Conservation (phyloP, 1,139 yeast genomes). For the Blastobotrys proliferans region DNA sequence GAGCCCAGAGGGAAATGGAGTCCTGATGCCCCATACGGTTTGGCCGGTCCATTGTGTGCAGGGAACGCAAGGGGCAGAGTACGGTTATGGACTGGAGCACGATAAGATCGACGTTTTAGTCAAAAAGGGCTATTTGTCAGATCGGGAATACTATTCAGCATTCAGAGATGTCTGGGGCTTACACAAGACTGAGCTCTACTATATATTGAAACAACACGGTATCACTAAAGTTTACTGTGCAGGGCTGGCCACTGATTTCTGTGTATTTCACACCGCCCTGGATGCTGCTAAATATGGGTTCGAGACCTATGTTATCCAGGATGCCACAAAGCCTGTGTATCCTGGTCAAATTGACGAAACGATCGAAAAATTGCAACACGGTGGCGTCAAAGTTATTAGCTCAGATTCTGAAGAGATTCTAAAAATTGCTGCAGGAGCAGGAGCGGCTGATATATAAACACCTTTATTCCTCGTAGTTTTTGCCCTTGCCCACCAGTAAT, state of each 20-base stretch:
- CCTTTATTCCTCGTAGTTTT: not conserved
- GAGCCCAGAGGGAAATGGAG: slow-evolving; percentile 45
- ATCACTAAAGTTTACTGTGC: slow-evolving; percentile 66
- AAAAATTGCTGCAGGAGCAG: not conserved
- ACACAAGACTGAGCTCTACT: slow-evolving; percentile 63
- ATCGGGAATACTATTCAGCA: slow-evolving; percentile 87
- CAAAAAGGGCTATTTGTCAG: slow-evolving; percentile 64
- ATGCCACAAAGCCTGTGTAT: slow-evolving; percentile 31
- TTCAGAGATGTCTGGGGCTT: slow-evolving; percentile 75
- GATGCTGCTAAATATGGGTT: slow-evolving; percentile 64
- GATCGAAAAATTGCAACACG: not conserved
- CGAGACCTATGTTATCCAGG: slow-evolving; percentile 55
- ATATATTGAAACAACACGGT: slow-evolving; percentile 40
- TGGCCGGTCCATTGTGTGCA: slow-evolving; percentile 96
- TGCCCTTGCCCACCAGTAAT: not conserved
- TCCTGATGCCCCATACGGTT: slow-evolving; percentile 41
- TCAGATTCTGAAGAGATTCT: not conserved
- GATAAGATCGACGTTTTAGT: slow-evolving; percentile 40
- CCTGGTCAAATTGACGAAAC: not conserved
- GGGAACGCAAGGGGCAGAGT: slow-evolving; percentile 57
- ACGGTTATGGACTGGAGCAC: slow-evolving; percentile 47
- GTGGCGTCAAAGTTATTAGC: slow-evolving; percentile 5
- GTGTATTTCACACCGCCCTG: slow-evolving; percentile 72
- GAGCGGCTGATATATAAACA: not conserved
- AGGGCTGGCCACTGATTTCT: slow-evolving; percentile 83